phyloP scores from a whole-genome alignment of 352 stramenopile species.

The Globisporangium megalacanthum region DNA sequence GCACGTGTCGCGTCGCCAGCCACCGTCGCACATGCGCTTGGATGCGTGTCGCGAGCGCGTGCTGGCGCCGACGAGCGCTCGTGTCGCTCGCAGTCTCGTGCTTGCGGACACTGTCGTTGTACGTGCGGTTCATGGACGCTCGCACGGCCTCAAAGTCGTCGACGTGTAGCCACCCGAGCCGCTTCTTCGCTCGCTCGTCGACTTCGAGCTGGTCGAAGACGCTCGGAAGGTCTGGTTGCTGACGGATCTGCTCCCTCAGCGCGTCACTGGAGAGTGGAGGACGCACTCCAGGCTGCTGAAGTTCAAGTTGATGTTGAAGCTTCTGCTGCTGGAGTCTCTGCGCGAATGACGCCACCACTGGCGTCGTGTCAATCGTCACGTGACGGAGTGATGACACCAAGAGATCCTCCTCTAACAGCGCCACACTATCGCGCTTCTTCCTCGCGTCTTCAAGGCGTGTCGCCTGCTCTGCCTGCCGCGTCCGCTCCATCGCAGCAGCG shows the following conservation, averaged over 20 bases:
- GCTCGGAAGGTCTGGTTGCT: slow-evolving; percentile 49
- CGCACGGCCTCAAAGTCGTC: slow-evolving; percentile 46
- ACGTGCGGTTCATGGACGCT: slow-evolving; percentile 39
- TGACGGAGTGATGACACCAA: slow-evolving; percentile 4
- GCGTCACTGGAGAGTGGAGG: slow-evolving; percentile 14
- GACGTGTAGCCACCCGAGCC: slow-evolving; percentile 29
- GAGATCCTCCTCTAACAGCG: slow-evolving; percentile 22
- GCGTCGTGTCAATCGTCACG: slow-evolving; percentile 1
- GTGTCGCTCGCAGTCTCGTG: slow-evolving; percentile 46
- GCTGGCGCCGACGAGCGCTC: slow-evolving; percentile 39
- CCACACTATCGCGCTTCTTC: slow-evolving; percentile 22
- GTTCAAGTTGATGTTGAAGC: not conserved
- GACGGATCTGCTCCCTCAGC: slow-evolving; percentile 29
- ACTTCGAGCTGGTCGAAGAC: slow-evolving; percentile 78
- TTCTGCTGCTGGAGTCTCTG: not conserved
- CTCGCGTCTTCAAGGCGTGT: slow-evolving; percentile 22
- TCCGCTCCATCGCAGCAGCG: slow-evolving; percentile 38
- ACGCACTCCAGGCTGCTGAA: not conserved
- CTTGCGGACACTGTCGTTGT: slow-evolving; percentile 32
- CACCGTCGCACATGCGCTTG: slow-evolving; percentile 54
- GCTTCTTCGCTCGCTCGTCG: slow-evolving; percentile 46
- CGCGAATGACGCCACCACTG: not conserved
- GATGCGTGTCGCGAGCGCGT: slow-evolving; percentile 39
- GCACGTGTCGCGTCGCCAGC: slow-evolving; percentile 33
- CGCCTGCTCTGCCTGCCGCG: slow-evolving; percentile 37